phyloP scores from a whole-genome alignment of 2,329 filamentous ascomycete genomes.

The Colletotrichum sp. region DNA sequence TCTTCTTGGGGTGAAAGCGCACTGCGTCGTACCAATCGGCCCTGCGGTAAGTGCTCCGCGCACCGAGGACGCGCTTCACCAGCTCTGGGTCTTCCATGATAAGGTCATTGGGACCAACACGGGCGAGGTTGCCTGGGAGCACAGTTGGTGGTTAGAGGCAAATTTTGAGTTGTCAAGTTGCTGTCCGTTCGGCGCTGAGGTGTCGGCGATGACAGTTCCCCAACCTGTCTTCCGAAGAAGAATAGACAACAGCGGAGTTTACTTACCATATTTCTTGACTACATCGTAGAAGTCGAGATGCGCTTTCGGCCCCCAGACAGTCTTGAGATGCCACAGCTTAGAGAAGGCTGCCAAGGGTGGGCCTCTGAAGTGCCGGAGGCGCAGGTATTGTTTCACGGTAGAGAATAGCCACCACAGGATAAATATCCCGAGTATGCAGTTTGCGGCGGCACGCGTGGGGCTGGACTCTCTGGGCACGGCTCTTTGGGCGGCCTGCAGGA shows the following conservation, averaged over 20 bases:
- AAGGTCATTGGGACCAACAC: conserved; percentile 22
- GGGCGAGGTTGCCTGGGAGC: conserved; percentile 18
- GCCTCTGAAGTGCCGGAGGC: conserved; percentile 44
- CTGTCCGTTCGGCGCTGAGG: background rate
- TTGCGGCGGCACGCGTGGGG: background rate
- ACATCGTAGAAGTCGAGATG: conserved; percentile 40
- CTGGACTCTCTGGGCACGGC: background rate
- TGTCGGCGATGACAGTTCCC: background rate
- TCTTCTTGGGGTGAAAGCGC: conserved; percentile 55
- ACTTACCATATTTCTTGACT: conserved; percentile 37
- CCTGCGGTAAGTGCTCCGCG: conserved; percentile 39
- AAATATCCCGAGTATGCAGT: background rate
- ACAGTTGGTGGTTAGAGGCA: background rate
- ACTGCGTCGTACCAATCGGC: conserved; percentile 51
- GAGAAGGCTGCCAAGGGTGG: conserved; percentile 42
- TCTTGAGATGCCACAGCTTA: conserved; percentile 41
- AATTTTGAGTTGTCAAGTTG: background rate
- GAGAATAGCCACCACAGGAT: conserved; percentile 11
- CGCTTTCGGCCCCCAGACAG: conserved; percentile 32
- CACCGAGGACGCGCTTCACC: conserved; percentile 39
- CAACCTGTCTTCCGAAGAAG: background rate
- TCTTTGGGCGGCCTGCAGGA: background rate
- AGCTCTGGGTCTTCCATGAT: conserved; percentile 19
- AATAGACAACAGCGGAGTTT: background rate
- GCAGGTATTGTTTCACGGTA: conserved; percentile 33